These are phyloP conservation scores for Erodium moschatum DNA, from an alignment of 441 rosid species.

Conservation along the genomic window DNA sequence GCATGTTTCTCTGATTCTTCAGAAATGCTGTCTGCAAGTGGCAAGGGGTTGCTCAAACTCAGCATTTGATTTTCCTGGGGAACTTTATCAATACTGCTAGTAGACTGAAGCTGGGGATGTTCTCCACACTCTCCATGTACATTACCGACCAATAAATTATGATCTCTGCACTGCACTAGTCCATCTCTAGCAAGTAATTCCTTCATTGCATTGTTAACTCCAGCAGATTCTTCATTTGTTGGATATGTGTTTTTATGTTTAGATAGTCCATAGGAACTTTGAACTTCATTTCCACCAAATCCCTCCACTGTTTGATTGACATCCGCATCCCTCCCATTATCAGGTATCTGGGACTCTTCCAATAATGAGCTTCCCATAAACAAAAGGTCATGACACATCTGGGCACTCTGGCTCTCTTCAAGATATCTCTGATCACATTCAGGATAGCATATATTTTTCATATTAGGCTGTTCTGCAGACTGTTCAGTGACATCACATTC, in stretches of 20 bases:
- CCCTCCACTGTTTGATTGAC: constrained; percentile 13
- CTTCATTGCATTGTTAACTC: constrained; percentile 14
- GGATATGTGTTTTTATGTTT: constrained; percentile 24
- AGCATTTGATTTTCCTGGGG: constrained; percentile 19
- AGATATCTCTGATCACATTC: constrained; percentile 23
- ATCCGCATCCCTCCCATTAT: constrained; percentile 18
- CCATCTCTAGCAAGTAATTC: constrained; percentile 20
- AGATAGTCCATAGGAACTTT: constrained; percentile 18
- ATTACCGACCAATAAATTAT: constrained; percentile 17
- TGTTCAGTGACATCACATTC: constrained; percentile 19
- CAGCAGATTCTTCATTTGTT: constrained; percentile 27
- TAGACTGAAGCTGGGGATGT: constrained; percentile 27
- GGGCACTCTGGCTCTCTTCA: constrained; percentile 24
- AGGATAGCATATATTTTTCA: constrained; percentile 20
- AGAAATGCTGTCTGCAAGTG: constrained; percentile 20
- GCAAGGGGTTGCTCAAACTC: constrained; percentile 18
- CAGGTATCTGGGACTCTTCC: constrained; percentile 21
- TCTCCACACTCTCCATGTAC: constrained; percentile 27
- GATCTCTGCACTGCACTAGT: constrained; percentile 15
- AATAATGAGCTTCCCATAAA: constrained; percentile 18
- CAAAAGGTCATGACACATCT: constrained; percentile 19
- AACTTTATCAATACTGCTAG: constrained; percentile 23
- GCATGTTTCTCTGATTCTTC: constrained; percentile 22
- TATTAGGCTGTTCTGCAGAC: constrained; percentile 22
- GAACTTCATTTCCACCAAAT: constrained; percentile 17